Evolutionary conservation across 164 flowering plant genomes (phyloP).

Genomic region (Berberis thunbergii): DNA sequence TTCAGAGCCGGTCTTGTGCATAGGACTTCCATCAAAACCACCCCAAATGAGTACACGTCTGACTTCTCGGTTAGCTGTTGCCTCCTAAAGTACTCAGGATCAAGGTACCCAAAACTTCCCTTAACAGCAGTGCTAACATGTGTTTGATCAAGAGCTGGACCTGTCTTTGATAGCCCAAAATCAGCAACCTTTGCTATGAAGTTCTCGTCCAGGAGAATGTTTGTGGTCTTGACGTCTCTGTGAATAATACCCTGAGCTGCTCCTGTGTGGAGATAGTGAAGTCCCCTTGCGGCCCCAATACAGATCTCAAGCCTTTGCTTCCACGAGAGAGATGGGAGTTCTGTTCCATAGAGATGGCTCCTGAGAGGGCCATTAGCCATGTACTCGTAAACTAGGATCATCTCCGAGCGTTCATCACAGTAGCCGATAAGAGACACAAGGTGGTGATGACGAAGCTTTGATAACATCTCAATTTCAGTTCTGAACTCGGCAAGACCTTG

Average conservation of each 20-base stretch:
- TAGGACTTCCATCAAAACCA: conserved; percentile 20
- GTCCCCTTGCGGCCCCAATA: conserved; percentile 25
- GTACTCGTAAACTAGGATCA: conserved; percentile 21
- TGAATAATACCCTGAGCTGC: conserved; percentile 21
- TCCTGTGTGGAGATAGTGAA: conserved; percentile 23
- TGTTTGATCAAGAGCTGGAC: conserved; percentile 20
- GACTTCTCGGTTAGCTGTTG: conserved; percentile 19
- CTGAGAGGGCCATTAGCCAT: conserved; percentile 23
- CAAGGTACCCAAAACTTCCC: conserved; percentile 22
- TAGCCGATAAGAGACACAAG: conserved; percentile 22
- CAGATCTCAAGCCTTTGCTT: conserved; percentile 23
- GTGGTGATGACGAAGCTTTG: conserved; percentile 23
- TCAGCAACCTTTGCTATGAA: conserved; percentile 21
- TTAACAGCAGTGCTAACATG: conserved; percentile 22
- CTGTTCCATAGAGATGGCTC: conserved; percentile 19
- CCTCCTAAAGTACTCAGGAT: conserved; percentile 19
- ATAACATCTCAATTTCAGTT: conserved; percentile 20
- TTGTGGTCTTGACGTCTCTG: conserved; percentile 20
- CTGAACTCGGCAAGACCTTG: conserved; percentile 19
- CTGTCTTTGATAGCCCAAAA: conserved; percentile 20
- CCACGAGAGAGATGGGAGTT: conserved; percentile 22
- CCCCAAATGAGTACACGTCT: conserved; percentile 21
- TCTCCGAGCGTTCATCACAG: conserved; percentile 20
- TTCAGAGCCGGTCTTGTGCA: conserved; percentile 19
- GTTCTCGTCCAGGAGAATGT: conserved; percentile 17